Base-by-base conservation (phyloP, 768 basidiomycete genomes). In the Leccinum variicolor region DNA sequence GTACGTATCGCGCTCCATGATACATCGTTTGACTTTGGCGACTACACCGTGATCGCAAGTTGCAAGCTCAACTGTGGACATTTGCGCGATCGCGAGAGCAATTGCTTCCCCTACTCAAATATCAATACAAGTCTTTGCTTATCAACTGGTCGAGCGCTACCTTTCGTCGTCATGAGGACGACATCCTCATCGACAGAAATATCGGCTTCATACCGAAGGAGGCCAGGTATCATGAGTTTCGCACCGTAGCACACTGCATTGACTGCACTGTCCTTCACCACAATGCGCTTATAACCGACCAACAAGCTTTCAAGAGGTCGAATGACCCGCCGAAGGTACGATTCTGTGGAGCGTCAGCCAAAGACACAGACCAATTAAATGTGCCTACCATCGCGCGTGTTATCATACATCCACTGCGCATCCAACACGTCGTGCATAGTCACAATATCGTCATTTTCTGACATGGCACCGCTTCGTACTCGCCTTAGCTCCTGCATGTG, bases 341-440 rank as follows among this genome's bases (percentile, higher is more conserved):
- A 89, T 74, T 99, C 97, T 98, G 63, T 13, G 21, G 33, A 54
- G 25, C 13, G 51, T 70, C 53, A 69, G 64, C 26, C 14, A 5
- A 15, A 58, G 52, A 52, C 50, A 62, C 48, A 46, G 48, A 28
- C 33, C 5, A 56, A 59, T 34, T 25, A 36, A 60, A 41, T 34
- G 36, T 26, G 53, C 82, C 48, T 62, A 94, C 95, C 95, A 74
- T 99, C 97, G 39, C 95, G 82, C 4, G 91, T 97, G 73, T 96
- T 98, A 72, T 99, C 97, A 72, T 96, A 98, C 69, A 89, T 74
- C 95, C 96, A 99, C 67, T 98, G 97, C 13, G 97, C 97, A 73
- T 99, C 97, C 76, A 99, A 77, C 28, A 99, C 96, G 71, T 99
- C 97, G 75, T 99, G 97, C 97, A 99, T 99, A 21, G 96, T 95